Base-by-base conservation (phyloP, 2,329 filamentous ascomycete genomes). In the Pezicula neosporulosa region DNA sequence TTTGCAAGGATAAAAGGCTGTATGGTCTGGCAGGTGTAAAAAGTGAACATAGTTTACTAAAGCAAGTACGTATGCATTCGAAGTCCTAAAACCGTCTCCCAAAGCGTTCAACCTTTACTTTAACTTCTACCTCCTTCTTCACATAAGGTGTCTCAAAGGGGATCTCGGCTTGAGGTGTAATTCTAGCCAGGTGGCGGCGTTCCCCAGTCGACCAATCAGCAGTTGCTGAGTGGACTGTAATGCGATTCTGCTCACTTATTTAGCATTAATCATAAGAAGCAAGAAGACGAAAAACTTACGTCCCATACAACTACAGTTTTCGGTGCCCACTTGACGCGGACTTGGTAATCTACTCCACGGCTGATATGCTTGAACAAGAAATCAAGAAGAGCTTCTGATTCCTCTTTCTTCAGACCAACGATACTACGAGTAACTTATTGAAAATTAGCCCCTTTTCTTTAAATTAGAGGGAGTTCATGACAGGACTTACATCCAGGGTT, bases 301-400 rank as follows among this genome's bases (percentile, higher is more conserved):
- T 94, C 90, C 89, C 89, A 95, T 1, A 93, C 83, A 2, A 94
- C 87, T 1, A 95, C 89, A 0, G 88, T 93, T 15, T 82, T 80
- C 39, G 82, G 76, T 60, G 83, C 83, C 90, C 90, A 95, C 67
- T 86, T 87, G 45, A 96, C 78, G 21, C 88, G 80, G 5, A 77
- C 77, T 60, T 92, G 88, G 66, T 90, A 82, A 63, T 91, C 87
- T 45, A 85, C 82, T 18, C 85, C 85, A 38, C 81, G 77, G 1
- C 84, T 85, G 48, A 90, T 82, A 62, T 91, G 88, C 63, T 90
- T 81, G 65, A 85, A 90, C 15, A 92, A 70, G 72, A 91, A 91
- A 63, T 89, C 89, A 52, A 92, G 76, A 42, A 92, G 73, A 44
- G 78, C 77, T 57, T 95, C 90, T 2, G 85, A 90, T 66, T 96